Conservation (phyloP, 805 yeast species). For the Candida cerambycidarum region DNA sequence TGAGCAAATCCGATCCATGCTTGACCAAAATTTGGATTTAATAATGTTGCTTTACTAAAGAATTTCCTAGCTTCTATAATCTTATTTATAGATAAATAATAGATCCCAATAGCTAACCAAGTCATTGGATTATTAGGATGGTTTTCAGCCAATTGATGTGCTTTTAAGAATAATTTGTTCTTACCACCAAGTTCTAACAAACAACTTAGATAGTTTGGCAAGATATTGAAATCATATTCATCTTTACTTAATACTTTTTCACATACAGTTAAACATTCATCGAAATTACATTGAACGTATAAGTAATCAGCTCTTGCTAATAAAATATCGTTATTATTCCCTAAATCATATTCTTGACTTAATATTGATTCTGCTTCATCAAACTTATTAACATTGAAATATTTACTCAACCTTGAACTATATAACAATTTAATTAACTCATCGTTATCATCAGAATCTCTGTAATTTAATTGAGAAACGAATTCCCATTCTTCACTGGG, state of each 20-base stretch:
- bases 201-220: conserved; percentile 82
- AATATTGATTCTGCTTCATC: conserved; percentile 67
- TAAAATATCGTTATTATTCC: conserved; percentile 67
- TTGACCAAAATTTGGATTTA: conserved; percentile 87
- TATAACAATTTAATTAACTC: conserved; percentile 79
- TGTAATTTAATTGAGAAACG: conserved; percentile 60
- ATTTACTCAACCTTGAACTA: conserved; percentile 72
- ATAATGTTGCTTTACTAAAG: conserved; percentile 83
- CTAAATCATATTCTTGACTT: conserved; percentile 69
- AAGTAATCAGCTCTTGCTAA: conserved; percentile 66
- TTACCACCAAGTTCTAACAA: conserved; percentile 81
- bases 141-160: conserved; percentile 83
- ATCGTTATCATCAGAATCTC: conserved; percentile 73
- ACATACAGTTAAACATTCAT: conserved; percentile 72
- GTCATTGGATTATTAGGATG: conserved; percentile 81
- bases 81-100: conserved; percentile 73
- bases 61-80: conserved; percentile 80
- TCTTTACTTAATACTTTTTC: conserved; percentile 60
- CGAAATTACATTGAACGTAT: conserved; percentile 75
- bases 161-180: conserved; percentile 72
- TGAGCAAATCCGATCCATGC: conserved; percentile 99
- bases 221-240: conserved; percentile 64
- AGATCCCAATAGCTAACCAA: conserved; percentile 91
- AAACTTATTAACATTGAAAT: conserved; percentile 55
- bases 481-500: conserved; percentile 90